These are phyloP conservation scores for Pseudomicrostroma phylloplanum DNA, from an alignment of 1,284 basidiomycete species.

Conservation along the genomic window DNA sequence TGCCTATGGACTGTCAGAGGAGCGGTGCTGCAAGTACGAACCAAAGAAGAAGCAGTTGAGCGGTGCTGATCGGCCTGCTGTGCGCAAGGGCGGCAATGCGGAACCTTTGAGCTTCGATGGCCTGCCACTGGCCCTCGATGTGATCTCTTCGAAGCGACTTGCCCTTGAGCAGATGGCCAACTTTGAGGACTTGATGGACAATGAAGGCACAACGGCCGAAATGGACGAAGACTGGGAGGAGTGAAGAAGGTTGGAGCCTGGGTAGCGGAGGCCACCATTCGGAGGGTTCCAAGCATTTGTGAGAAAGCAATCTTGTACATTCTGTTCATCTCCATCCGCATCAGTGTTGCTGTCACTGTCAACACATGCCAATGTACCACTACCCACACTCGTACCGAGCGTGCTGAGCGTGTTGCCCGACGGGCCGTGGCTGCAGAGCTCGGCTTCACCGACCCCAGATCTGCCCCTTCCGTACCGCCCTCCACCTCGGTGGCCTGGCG, in stretches of 20 bases:
- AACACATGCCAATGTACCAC: too few species aligned
- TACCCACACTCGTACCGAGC: too few species aligned
- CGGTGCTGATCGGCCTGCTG: conserved; percentile 9
- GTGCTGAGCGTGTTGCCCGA: too few species aligned
- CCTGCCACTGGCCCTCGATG: not conserved
- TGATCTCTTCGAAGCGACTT: not conserved
- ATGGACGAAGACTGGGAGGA: conserved; percentile 7
- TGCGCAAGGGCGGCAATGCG: not conserved
- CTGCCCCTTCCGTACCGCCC: too few species aligned
- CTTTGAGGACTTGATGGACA: conserved; percentile 3
- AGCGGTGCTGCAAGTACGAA: conserved; percentile 7
- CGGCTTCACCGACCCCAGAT: too few species aligned
- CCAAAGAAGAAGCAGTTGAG: conserved; percentile 6
- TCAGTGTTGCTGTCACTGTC: too few species aligned
- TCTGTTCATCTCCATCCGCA: too few species aligned
- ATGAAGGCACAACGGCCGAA: not conserved
- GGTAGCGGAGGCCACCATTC: not conserved
- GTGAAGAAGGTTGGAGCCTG: not conserved
- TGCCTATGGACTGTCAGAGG: conserved; percentile 35
- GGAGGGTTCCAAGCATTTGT: too few species aligned
- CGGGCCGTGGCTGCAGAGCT: too few species aligned
- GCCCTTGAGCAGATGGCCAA: conserved; percentile 6
- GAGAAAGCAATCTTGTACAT: too few species aligned
- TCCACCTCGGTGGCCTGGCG: too few species aligned
- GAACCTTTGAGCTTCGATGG: not conserved